Evolutionary conservation across 2,329 filamentous ascomycete genomes (phyloP), one percentile per base, ranked within the genome.

Genomic region (Alternaria atra): DNA sequence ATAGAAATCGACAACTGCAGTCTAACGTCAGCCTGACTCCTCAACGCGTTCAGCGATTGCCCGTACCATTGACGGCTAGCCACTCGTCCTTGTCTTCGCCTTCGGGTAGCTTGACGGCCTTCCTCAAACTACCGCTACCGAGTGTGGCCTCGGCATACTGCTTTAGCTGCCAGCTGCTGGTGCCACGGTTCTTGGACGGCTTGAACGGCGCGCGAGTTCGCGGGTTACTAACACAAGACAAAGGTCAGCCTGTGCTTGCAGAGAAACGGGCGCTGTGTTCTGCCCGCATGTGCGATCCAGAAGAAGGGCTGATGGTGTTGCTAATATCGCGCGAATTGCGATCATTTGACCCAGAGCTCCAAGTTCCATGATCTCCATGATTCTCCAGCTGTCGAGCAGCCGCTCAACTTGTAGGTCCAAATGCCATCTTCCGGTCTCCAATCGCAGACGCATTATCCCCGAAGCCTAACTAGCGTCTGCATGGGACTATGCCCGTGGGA

Each of bases 81-180:
- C 95, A 99, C 81, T 99, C 95, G 77, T 97, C 97, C 82, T 96
- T 87, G 77, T 99, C 95, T 78, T 99, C 95, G 60, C 96, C 95
- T 76, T 99, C 96, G 13, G 96, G 95, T 63, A 99, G 84, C 84
- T 94, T 97, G 69, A 99, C 95, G 29, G 97, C 93, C 83, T 99
- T 98, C 73, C 93, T 89, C 81, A 99, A 82, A 80, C 94, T 97
- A 50, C 95, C 95, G 71, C 93, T 96, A 35, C 95, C 95, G 37
- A 99, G 86, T 10, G 95, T 99, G 46, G 96, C 95, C 80, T 99
- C 96, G 53, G 95, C 95, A 85, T 98, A 99, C 80, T 99, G 95
- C 80, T 95, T 91, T 70, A 99, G 85, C 81, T 98, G 95, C 84
- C 97, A 97, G 79, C 87, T 96, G 71, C 89, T 92, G 55, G 93